Base-by-base conservation (phyloP, 2,329 filamentous ascomycete genomes). In the Cladosporium sp. region DNA sequence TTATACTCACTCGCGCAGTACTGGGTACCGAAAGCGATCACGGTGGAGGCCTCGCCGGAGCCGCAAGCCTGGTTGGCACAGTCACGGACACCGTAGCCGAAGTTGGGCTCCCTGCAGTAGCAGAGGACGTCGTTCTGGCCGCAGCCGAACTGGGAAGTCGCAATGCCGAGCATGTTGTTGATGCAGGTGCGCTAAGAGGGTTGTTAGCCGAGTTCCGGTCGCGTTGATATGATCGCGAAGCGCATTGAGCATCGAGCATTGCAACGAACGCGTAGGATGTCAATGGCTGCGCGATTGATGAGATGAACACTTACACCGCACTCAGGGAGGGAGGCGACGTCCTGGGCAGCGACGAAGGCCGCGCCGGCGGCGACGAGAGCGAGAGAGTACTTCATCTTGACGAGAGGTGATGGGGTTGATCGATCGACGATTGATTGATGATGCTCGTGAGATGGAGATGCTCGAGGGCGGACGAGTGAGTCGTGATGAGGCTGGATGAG, bases 81-180 rank as follows among this genome's bases (percentile, higher is more conserved):
- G 69, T 79, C 78, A 63, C 78, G 76, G 30, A 79, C 72, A 69
- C 78, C 78, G 69, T 75, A 78, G 66, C 76, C 76, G 69, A 78
- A 79, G 67, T 75, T 68, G 49, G 70, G 71, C 64, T 75, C 70
- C 54, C 65, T 67, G 75, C 78, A 79, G 70, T 76, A 75, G 74
- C 78, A 79, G 30, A 67, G 68, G 26, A 73, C 71, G 69, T 79
- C 73, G 67, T 71, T 71, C 18, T 38, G 54, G 32, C 36, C 30
- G 72, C 78, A 79, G 65, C 73, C 73, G 65, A 78, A 71, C 15
- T 71, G 36, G 36, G 67, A 59, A 57, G 63, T 59, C 32, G 75
- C 76, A 51, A 75, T 71, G 44, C 63, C 66, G 64, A 76, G 65
- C 77, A 79, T 78, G 75, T 77, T 76, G 68, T 67, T 70, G 68